phyloP scores from a whole-genome alignment of 2,329 filamentous ascomycete species.

The Xylariaceae sp. region DNA sequence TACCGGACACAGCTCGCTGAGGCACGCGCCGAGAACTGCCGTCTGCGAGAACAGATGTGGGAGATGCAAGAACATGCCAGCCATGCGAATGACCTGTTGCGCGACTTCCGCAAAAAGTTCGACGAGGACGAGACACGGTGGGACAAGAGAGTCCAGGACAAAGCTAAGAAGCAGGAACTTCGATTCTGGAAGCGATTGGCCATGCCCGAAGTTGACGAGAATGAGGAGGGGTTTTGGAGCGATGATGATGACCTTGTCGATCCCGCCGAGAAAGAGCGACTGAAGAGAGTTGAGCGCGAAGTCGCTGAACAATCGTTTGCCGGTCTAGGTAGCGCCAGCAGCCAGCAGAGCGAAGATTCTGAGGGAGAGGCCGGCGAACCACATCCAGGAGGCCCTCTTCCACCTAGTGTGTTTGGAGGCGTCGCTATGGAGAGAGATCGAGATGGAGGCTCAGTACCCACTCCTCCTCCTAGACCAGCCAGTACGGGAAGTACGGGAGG shows the following conservation, averaged over 20 bases:
- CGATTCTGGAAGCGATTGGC: slow-evolving; percentile 73
- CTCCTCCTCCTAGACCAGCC: slow-evolving; percentile 49
- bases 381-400: slow-evolving; percentile 25
- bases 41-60: slow-evolving; percentile 70
- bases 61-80: slow-evolving; percentile 69
- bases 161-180: slow-evolving; percentile 62
- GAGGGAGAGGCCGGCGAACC: slow-evolving; percentile 41
- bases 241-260: slow-evolving; percentile 71
- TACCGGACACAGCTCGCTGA: slow-evolving; percentile 71
- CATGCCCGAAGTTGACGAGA: slow-evolving; percentile 65
- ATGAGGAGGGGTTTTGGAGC: slow-evolving; percentile 66
- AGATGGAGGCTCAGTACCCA: slow-evolving; percentile 39
- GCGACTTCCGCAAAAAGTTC: slow-evolving; percentile 62
- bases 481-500: slow-evolving; percentile 50
- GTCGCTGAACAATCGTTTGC: slow-evolving; percentile 49
- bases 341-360: slow-evolving; percentile 45
- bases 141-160: slow-evolving; percentile 60
- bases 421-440: slow-evolving; percentile 52
- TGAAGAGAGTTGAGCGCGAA: slow-evolving; percentile 57
- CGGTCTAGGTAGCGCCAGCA: slow-evolving; percentile 40
- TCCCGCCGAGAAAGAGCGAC: slow-evolving; percentile 63
- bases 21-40: slow-evolving; percentile 68
- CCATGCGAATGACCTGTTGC: slow-evolving; percentile 63
- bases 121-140: slow-evolving; percentile 63
- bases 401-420: slow-evolving; percentile 46